A percentile compares a stretch with the other conserved stretches of the same genome.
phyloP scores from a whole-genome alignment of 306 rosid genomes.

The Prunus fruticosa region DNA sequence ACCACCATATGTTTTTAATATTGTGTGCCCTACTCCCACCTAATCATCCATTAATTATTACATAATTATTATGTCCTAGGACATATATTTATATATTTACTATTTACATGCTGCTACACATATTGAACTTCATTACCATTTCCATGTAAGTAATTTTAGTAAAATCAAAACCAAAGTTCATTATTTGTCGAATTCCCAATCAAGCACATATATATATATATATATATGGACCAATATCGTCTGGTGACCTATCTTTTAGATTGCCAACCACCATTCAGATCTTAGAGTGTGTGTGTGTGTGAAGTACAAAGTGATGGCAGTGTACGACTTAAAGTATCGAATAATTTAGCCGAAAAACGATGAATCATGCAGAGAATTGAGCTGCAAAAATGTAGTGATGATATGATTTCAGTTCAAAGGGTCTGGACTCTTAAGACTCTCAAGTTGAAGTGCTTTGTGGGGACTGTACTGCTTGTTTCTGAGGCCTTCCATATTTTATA shows the following conservation, averaged over 20 bases:
- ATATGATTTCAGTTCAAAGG: neutral
- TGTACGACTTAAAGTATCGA: neutral
- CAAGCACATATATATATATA: too few species aligned
- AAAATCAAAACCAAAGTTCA: too few species aligned
- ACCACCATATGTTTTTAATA: slow-evolving; percentile 28
- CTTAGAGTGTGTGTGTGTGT: neutral
- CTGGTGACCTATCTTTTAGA: too few species aligned
- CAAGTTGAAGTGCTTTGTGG: slow-evolving; percentile 7
- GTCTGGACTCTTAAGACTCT: neutral
- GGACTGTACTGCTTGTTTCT: slow-evolving; percentile 9
- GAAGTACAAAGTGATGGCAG: neutral
- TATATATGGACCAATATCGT: too few species aligned
- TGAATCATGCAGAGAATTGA: slow-evolving; percentile 1
- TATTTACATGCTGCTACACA: neutral
- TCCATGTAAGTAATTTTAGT: too few species aligned
- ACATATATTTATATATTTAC: neutral
- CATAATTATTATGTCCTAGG: neutral
- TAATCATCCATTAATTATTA: neutral
- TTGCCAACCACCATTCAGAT: neutral
- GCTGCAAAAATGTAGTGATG: neutral
- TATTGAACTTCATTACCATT: too few species aligned
- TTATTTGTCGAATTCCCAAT: too few species aligned
- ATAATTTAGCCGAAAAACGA: slow-evolving; percentile 2
- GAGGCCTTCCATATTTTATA: slow-evolving; percentile 15
- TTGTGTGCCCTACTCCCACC: neutral